Evolutionary conservation across 164 flowering plant species (phyloP), one percentile per base, ranked within the genome.

Genomic region (Umbilicus rupestris): DNA sequence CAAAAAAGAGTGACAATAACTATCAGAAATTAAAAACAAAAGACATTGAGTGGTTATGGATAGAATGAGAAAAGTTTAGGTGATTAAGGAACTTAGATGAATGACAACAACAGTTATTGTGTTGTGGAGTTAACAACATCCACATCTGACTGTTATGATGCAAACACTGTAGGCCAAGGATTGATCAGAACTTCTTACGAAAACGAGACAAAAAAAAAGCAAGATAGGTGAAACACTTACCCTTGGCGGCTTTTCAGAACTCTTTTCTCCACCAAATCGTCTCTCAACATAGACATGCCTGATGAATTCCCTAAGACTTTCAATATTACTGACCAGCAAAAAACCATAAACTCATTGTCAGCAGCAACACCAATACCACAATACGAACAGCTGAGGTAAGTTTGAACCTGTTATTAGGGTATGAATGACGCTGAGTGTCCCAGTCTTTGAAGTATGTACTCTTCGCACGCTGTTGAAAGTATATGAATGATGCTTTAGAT

Each of bases 351-450:
- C 69, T 5, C 11, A 30, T 31, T 64, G 5, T 46, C 37, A 66
- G 24, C 19, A 22, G 8, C 19, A 10, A 5, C 5, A 29, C 42
- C 39, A 49, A 31, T 46, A 22, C 14, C 22, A 57, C 7, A 29
- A 52, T 49, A n/a, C n/a, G n/a, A n/a, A n/a, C n/a, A n/a, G n/a
- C n/a, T n/a, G n/a, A n/a, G n/a, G n/a, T n/a, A n/a, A n/a, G n/a
- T n/a, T n/a, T n/a, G n/a, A 68, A 95, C 99, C 97, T 88, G 89
- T 86, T 76, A 78, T 89, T 90, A 50, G 97, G 97, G n/a, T 71
- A 12, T 65, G 91, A 75, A 47, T 91, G 80, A 49, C 85, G 87
- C 68, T 89, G 90, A 44, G 90, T 65, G 68, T 95, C 96, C 93
- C 86, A 89, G 63, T 90, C 97, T 73, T 95, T 95, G 49, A 92